Conservation (phyloP, 495 filamentous ascomycete species). For the Penicillium diatomitis region DNA sequence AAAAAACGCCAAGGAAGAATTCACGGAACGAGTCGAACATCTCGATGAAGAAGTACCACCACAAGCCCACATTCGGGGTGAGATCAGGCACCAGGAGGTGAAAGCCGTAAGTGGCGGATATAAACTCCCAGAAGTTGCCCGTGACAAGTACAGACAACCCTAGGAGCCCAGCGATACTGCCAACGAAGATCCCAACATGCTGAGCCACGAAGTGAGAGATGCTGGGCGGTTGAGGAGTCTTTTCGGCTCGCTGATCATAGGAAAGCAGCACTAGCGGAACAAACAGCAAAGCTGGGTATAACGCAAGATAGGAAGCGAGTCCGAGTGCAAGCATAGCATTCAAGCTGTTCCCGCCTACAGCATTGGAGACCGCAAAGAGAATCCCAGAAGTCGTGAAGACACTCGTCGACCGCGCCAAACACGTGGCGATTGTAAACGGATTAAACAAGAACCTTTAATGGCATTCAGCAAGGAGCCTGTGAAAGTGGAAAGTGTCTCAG, state of each 20-base stretch:
- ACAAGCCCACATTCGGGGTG: conserved; percentile 89
- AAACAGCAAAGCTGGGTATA: conserved; percentile 82
- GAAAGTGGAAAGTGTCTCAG: background rate
- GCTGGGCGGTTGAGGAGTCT: conserved; percentile 13
- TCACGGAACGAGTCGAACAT: conserved; percentile 98
- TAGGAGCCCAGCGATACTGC: conserved; percentile 49
- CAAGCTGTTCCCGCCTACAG: conserved; percentile 61
- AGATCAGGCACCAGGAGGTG: conserved; percentile 86
- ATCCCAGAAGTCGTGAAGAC: conserved; percentile 87
- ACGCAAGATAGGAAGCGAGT: conserved; percentile 80
- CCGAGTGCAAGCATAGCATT: conserved; percentile 79
- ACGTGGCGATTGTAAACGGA: conserved; percentile 88
- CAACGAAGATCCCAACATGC: conserved; percentile 36
- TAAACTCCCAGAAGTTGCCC: conserved; percentile 72
- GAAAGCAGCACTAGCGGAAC: conserved; percentile 74
- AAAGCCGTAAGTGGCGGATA: conserved; percentile 82
- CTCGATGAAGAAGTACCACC: conserved; percentile 99
- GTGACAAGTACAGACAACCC: conserved; percentile 66
- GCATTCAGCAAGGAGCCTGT: background rate
- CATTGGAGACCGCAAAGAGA: conserved; percentile 73
- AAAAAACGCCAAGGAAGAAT: conserved; percentile 96
- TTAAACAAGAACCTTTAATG: conserved; percentile 73
- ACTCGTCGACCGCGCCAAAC: conserved; percentile 82
- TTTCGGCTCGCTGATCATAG: conserved; percentile 54
- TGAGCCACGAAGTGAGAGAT: conserved; percentile 38